These are phyloP conservation scores for Oryza officinalis DNA, from an alignment of 176 grass and related monocot species.

Conservation along the genomic window DNA sequence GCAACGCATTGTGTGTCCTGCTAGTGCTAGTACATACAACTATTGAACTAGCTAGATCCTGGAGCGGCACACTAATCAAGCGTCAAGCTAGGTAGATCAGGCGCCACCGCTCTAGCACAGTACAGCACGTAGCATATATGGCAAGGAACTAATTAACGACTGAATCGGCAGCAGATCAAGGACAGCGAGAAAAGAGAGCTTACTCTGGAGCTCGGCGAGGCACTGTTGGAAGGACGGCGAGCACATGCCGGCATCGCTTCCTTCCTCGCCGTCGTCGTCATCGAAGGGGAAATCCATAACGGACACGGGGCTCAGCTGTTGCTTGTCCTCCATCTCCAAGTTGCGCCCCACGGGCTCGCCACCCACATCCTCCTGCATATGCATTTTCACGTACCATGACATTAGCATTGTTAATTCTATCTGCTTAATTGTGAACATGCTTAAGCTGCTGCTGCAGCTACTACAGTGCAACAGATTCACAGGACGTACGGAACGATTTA, in stretches of 20 bases:
- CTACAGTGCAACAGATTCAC: not conserved
- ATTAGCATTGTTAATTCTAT: not conserved
- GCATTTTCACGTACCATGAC: not conserved
- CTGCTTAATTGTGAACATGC: not conserved
- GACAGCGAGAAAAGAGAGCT: not conserved
- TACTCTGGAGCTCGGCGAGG: constrained; percentile 19
- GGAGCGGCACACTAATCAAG: constrained; percentile 33
- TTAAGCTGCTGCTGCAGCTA: not conserved
- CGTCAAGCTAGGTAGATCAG: not conserved
- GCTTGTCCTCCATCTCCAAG: constrained; percentile 53
- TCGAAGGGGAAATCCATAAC: constrained; percentile 75
- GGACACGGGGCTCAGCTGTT: constrained; percentile 75
- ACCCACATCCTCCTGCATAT: not conserved
- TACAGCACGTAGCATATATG: not conserved
- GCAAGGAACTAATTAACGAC: too few relatives aligned
- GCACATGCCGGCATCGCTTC: constrained; percentile 31
- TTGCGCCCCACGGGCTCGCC: constrained; percentile 34
- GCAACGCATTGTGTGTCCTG: not conserved
- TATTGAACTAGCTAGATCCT: not conserved
- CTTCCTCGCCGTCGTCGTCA: constrained; percentile 42
- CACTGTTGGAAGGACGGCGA: constrained; percentile 33
- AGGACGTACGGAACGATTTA: not conserved
- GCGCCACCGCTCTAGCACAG: not conserved
- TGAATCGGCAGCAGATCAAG: too few relatives aligned
- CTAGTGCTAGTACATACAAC: not conserved